These are phyloP conservation scores for Lactarius psammicola DNA, from an alignment of 768 basidiomycete species.

Conservation along the genomic window DNA sequence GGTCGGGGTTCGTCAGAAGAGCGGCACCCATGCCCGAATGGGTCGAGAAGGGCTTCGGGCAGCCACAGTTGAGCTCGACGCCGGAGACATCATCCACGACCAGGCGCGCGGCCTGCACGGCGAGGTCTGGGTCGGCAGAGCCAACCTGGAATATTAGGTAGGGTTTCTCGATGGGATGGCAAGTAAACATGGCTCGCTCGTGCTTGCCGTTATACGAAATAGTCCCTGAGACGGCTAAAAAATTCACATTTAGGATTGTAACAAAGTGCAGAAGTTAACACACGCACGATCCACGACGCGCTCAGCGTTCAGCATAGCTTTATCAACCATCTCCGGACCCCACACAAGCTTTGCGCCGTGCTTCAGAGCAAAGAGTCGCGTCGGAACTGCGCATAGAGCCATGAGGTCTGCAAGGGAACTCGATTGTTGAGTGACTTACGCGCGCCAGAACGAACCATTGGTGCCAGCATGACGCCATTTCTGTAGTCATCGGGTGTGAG, in stretches of 20 bases:
- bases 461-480: conserved; percentile 91
- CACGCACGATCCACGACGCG: conserved; percentile 82
- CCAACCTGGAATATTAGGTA: conserved; percentile 96
- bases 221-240: conserved; percentile 78
- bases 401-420: background rate
- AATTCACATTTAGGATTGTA: conserved; percentile 11
- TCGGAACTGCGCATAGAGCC: conserved; percentile 59
- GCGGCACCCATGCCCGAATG: conserved; percentile 97
- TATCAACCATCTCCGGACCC: conserved; percentile 96
- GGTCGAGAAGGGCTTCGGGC: conserved; percentile 94
- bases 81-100: conserved; percentile 90
- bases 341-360: conserved; percentile 94
- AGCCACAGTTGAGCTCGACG: conserved; percentile 96
- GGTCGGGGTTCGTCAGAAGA: conserved; percentile 85
- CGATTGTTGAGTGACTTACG: conserved; percentile 47
- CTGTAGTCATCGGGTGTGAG: conserved; percentile 76
- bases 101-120: conserved; percentile 85
- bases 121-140: conserved; percentile 82
- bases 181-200: conserved; percentile 77
- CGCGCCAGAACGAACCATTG: conserved; percentile 95
- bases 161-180: conserved; percentile 92
- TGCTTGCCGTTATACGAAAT: conserved; percentile 83
- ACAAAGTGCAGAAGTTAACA: background rate
- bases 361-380: conserved; percentile 81
- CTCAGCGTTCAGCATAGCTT: conserved; percentile 84